phyloP scores from a whole-genome alignment of 2,329 filamentous ascomycete species.

The Beauveria rudraprayagi region DNA sequence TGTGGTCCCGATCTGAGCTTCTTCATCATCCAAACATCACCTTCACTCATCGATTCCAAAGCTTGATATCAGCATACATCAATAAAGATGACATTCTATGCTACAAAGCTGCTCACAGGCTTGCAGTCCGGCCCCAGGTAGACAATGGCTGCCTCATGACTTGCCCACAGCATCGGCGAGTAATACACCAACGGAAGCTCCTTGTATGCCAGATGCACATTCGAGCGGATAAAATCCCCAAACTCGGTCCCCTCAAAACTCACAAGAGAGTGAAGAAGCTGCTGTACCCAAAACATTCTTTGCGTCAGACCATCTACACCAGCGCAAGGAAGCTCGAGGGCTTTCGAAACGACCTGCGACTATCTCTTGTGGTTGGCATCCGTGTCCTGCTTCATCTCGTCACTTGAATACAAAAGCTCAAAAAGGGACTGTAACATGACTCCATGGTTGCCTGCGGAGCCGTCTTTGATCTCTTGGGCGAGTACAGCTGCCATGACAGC shows the following conservation, averaged over 20 bases:
- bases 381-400: neutral
- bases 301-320: conserved; percentile 16
- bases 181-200: conserved; percentile 22
- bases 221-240: conserved; percentile 16
- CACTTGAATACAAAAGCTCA: neutral
- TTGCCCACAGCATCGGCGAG: conserved; percentile 17
- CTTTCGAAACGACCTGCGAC: neutral
- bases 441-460: neutral
- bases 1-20: too few relatives aligned
- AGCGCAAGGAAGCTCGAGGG: conserved; percentile 14
- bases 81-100: neutral
- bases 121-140: conserved; percentile 20
- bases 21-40: neutral
- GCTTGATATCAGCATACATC: neutral
- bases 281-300: conserved; percentile 23
- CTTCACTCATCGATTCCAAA: neutral
- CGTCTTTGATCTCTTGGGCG: neutral
- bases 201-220: conserved; percentile 19
- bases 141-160: conserved; percentile 17
- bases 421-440: neutral
- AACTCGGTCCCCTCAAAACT: conserved; percentile 9
- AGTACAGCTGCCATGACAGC: neutral
- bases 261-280: conserved; percentile 16
- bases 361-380: neutral
- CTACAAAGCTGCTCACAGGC: conserved; percentile 11